Base-by-base conservation (phyloP, 2,329 filamentous ascomycete species). In the Zasmidium angulare region DNA sequence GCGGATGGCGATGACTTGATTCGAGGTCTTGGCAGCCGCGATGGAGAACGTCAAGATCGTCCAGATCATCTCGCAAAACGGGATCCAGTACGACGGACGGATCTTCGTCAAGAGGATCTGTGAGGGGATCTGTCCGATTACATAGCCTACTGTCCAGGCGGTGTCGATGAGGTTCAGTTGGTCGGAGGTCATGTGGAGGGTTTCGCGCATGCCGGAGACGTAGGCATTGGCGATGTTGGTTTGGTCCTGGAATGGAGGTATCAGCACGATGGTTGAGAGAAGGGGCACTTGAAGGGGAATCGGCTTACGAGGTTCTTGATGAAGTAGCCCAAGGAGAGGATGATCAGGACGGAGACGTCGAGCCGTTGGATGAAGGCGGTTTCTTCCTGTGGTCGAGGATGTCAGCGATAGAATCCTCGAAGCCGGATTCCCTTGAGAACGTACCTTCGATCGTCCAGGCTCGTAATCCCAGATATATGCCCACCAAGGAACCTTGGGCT, bases 61-160 rank as follows among this genome's bases (percentile, higher is more conserved):
- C 80, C 80, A 82, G 1, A 78, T 69, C 2, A 82, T 63, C 74
- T 82, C 80, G 65, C 77, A 76, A 1, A 74, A 69, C 1, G 80
- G 81, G 52, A 83, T 79, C 79, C 79, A 82, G 54, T 78, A 76
- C 10, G 74, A 72, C 0, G 81, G 80, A 7, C 76, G 76, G 12
- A 83, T 67, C 19, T 77, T 76, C 1, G 81, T 84, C 2, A 84
- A 70, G 6, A 83, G 72, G 10, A 84, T 63, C 40, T 66, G 64
- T 11, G 62, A 63, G 1, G 64, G 64, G 9, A 66, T 66, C 19
- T 66, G 64, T 1, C 64, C 64, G 12, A 66, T 49, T 1, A 66
- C 64, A 22, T 88, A 88, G 9, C 85, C 85, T 0, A 84, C 78
- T 0, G 82, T 86, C 77, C 84, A 88, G 24, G 78, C 80, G 0